Percentiles rank a stretch among this genome's conserved stretches.
These are phyloP conservation scores for Funneliformis geosporum DNA, from an alignment of 192 early-diverging fungal genomes.

Conservation along the genomic window DNA sequence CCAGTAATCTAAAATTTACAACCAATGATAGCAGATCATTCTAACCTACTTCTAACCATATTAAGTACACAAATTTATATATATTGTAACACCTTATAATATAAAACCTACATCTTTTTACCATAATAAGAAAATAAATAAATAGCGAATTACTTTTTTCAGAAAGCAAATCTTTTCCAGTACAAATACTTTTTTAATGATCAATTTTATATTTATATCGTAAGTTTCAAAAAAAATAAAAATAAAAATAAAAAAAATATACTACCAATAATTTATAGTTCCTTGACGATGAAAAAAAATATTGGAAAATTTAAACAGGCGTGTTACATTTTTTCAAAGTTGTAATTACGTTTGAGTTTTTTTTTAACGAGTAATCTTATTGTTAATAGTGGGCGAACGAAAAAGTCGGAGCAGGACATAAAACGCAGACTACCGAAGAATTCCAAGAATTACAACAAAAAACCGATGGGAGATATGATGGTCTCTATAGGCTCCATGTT, in stretches of 20 bases:
- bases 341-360: background rate
- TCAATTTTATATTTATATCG: background rate
- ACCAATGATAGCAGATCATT: no score
- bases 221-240: background rate
- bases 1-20: no score
- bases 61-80: no score
- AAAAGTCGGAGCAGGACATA: slow-evolving; percentile 67
- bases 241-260: no score
- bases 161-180: background rate
- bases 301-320: slow-evolving; percentile 72
- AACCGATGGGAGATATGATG: slow-evolving; percentile 64
- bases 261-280: background rate
- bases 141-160: no score
- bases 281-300: slow-evolving; percentile 53
- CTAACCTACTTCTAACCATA: no score
- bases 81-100: no score
- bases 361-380: background rate
- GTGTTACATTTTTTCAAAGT: slow-evolving; percentile 19
- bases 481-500: slow-evolving; percentile 63
- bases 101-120: background rate
- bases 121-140: background rate
- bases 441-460: slow-evolving; percentile 77
- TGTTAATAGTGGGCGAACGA: slow-evolving; percentile 72
- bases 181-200: no score
- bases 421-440: slow-evolving; percentile 77